Evolutionary conservation across 2,329 filamentous ascomycete species (phyloP).

Genomic region (Sporothrix brunneoviolacea): DNA sequence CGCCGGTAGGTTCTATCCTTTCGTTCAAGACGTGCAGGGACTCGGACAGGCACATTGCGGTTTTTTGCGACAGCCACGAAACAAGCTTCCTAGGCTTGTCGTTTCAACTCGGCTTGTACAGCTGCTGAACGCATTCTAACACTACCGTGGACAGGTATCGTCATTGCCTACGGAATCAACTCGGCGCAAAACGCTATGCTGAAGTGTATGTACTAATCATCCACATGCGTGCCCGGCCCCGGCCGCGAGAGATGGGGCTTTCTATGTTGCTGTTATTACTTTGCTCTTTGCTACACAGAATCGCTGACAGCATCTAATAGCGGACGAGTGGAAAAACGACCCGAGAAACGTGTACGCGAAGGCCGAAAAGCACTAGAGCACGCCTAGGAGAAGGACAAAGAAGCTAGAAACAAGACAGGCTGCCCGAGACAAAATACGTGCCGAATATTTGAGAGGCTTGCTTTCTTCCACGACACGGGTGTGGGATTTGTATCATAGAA

Average conservation of each 20-base stretch:
- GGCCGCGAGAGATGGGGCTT: too few relatives aligned
- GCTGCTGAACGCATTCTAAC: background rate
- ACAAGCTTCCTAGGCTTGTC: background rate
- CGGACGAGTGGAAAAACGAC: constrained; percentile 95
- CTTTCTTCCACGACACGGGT: background rate
- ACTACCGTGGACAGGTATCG: constrained; percentile 50
- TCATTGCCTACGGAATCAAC: constrained; percentile 91
- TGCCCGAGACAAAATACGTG: background rate
- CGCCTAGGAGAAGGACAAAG: background rate
- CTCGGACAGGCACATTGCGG: too few relatives aligned
- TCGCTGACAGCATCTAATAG: constrained; percentile 39
- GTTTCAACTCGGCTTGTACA: background rate
- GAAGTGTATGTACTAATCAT: constrained; percentile 61
- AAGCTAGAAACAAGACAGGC: background rate
- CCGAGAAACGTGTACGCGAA: constrained; percentile 71
- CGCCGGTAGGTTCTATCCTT: constrained; percentile 63
- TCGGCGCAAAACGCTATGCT: constrained; percentile 70
- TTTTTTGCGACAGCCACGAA: too few relatives aligned
- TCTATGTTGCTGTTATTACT: too few relatives aligned
- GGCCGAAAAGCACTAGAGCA: constrained; percentile 23
- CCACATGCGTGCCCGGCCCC: too few relatives aligned
- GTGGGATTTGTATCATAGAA: constrained; percentile 9
- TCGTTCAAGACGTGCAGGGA: too few relatives aligned
- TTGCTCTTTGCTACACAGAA: too few relatives aligned
- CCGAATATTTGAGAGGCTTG: background rate